Evolutionary conservation across 164 flowering plant species (phyloP).

Genomic region (Berberis thunbergii): DNA sequence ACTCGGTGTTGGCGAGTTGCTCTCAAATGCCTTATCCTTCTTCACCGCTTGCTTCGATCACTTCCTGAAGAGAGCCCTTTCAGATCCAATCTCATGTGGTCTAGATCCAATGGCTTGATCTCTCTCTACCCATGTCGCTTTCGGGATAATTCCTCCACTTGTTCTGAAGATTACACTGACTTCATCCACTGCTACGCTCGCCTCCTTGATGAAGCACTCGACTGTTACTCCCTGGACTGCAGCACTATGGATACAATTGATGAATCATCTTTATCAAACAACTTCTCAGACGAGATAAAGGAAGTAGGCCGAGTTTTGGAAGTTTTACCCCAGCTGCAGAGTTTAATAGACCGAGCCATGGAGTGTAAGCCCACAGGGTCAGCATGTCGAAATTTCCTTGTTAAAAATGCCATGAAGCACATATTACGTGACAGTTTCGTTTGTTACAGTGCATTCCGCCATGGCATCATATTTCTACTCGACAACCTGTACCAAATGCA

Average conservation of each 20-base stretch:
- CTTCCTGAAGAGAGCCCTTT: conserved; percentile 30
- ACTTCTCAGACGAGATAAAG: conserved; percentile 20
- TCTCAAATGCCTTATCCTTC: conserved; percentile 51
- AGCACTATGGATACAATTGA: neutral
- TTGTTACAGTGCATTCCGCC: conserved; percentile 30
- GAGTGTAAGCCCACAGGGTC: conserved; percentile 38
- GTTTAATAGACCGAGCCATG: conserved; percentile 41
- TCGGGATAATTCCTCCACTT: conserved; percentile 37
- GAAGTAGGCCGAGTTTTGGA: conserved; percentile 23
- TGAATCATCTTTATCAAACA: neutral
- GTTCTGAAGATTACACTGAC: conserved; percentile 21
- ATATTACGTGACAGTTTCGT: conserved; percentile 50
- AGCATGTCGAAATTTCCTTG: conserved; percentile 24
- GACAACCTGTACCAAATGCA: conserved; percentile 48
- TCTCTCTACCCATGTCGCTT: conserved; percentile 45
- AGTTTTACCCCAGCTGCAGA: conserved; percentile 38
- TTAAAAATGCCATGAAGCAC: conserved; percentile 40
- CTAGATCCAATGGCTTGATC: conserved; percentile 31
- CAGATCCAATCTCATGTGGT: conserved; percentile 32
- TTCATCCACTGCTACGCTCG: conserved; percentile 49
- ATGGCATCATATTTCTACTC: conserved; percentile 23
- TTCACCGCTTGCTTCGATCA: conserved; percentile 43
- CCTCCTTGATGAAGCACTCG: conserved; percentile 46
- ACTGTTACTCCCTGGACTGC: conserved; percentile 13
- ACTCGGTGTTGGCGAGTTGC: conserved; percentile 59